These are phyloP conservation scores for Inonotus hispidus DNA, from an alignment of 1,284 basidiomycete species.

Conservation along the genomic window DNA sequence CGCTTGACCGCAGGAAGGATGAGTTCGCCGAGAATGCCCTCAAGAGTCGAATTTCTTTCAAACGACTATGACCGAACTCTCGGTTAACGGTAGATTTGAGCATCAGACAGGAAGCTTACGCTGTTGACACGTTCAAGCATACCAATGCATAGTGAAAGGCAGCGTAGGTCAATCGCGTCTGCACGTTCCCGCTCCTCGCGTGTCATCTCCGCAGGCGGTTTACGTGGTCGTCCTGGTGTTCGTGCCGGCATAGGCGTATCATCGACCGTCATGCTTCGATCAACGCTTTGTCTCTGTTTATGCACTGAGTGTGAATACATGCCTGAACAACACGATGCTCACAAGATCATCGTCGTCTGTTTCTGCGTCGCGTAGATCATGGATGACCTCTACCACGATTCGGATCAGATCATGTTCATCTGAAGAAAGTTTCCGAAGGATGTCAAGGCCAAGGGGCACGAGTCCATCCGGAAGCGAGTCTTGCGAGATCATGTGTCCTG, in stretches of 20 bases:
- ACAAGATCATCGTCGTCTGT: constrained; percentile 41
- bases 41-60: constrained; percentile 56
- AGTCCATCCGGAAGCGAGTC: constrained; percentile 74
- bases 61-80: constrained; percentile 51
- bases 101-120: constrained; percentile 33
- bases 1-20: constrained; percentile 53
- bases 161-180: constrained; percentile 77
- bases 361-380: constrained; percentile 72
- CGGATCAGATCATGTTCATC: constrained; percentile 90
- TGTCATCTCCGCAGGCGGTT: constrained; percentile 44
- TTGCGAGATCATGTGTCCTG: constrained; percentile 85
- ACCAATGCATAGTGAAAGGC: constrained; percentile 83
- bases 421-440: constrained; percentile 79
- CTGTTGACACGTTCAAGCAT: constrained; percentile 90
- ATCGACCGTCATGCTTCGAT: constrained; percentile 32
- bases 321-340: constrained; percentile 2
- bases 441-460: constrained; percentile 81
- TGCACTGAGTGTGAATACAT: neutral
- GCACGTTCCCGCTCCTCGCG: constrained; percentile 53
- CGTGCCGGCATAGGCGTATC: constrained; percentile 29
- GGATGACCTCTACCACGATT: constrained; percentile 90
- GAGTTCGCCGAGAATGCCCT: constrained; percentile 54
- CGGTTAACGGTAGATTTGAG: constrained; percentile 7
- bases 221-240: constrained; percentile 32
- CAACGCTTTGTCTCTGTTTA: constrained; percentile 22